Base-by-base conservation (phyloP, 2,329 filamentous ascomycete genomes). In the Microdochium paspali region DNA sequence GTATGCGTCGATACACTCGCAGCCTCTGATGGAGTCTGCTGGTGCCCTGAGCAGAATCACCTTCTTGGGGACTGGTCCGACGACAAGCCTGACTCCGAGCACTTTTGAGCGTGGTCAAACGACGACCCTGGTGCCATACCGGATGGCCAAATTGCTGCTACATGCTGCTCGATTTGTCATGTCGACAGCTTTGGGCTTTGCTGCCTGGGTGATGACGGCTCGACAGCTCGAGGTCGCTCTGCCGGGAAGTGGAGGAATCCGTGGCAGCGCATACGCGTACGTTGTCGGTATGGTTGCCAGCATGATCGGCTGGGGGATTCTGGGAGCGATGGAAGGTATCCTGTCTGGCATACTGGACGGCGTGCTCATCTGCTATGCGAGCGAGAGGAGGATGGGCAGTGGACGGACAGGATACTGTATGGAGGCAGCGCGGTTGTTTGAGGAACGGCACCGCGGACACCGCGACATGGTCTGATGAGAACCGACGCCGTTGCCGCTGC, bases 191-290 rank as follows among this genome's bases (percentile, higher is more conserved):
- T 78, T 98, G 25, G 91, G 91, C 1, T 95, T 97, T 59, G 90
- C 87, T 3, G 91, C 89, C n/a, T 98, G 93, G 93, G 88, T 97
- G 9, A 86, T 88, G 44, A 95, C 90, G 30, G 90, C 93, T 10
- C 83, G 88, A 52, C 84, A 86, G 65, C 72, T 96, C 3, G 73
- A 77, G 46, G 71, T 93, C 20, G 71, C 68, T 59, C 68, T 69
- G 50, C 82, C 65, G 48, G 76, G 71, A 32, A 74, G 74, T 2
- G 54, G 65, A 46, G 76, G 79, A 0, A 62, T 84, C 45, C 80
- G 80, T 43, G 93, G 93, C 9, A 95, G 89, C 57, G 74, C 93
- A 23, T 98, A 98, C 63, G 93, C 91, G 2, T 98, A 97, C 60
- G 80, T 97, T 2, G 88, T 98, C 21, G 93, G 90, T 10, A 66